Percentiles rank a stretch among this genome's conserved stretches.
phyloP scores from a whole-genome alignment of 495 filamentous ascomycete species.

The Penicillium argentinense region DNA sequence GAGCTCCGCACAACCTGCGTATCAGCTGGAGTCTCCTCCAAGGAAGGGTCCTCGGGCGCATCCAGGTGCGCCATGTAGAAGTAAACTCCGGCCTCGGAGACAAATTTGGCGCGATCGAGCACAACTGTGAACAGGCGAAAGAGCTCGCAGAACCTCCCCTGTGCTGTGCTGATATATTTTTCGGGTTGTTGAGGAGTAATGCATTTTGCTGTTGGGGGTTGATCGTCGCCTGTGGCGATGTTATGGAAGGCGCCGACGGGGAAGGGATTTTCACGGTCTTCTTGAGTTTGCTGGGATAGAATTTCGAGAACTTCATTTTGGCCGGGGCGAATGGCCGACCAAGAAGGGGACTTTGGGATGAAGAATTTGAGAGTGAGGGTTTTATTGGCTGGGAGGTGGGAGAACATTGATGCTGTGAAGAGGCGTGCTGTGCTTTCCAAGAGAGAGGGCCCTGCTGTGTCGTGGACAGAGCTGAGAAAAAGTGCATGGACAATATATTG shows the following conservation, averaged over 20 bases:
- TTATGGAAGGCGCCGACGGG: constrained; percentile 14
- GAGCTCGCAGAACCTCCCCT: not conserved
- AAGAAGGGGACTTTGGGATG: constrained; percentile 13
- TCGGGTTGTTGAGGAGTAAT: constrained; percentile 4
- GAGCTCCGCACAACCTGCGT: constrained; percentile 3
- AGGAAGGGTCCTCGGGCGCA: not conserved
- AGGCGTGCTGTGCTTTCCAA: constrained; percentile 15
- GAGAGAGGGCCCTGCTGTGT: constrained; percentile 3
- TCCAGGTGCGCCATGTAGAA: constrained; percentile 17
- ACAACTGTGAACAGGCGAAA: constrained; percentile 16
- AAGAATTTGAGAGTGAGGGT: constrained; percentile 15
- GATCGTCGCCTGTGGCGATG: not conserved
- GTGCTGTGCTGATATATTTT: not conserved
- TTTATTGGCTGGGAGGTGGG: constrained; percentile 14
- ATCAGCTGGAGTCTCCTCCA: constrained; percentile 1
- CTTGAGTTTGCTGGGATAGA: constrained; percentile 4
- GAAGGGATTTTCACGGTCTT: constrained; percentile 3
- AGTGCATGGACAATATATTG: constrained; percentile 16
- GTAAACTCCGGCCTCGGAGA: constrained; percentile 15
- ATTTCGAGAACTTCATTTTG: constrained; percentile 6
- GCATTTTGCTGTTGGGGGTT: not conserved
- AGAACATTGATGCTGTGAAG: constrained; percentile 11
- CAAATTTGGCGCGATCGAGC: constrained; percentile 13
- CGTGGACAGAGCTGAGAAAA: constrained; percentile 14
- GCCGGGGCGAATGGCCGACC: constrained; percentile 14